Conservation (phyloP, 192 early-diverging fungal genomes). For the Rhizoclosmatium sp. region DNA sequence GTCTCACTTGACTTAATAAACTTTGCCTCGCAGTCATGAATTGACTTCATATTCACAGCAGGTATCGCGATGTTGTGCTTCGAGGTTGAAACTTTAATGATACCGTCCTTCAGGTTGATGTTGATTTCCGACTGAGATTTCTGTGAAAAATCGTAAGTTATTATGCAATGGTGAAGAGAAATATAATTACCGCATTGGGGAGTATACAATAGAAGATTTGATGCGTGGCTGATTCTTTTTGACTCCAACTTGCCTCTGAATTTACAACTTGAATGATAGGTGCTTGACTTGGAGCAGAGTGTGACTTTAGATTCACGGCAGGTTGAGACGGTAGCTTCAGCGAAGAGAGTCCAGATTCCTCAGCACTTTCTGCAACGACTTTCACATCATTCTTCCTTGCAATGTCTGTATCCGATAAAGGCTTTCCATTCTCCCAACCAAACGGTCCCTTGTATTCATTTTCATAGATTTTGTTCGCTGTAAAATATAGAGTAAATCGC, state of each 20-base stretch:
- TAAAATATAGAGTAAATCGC: background rate
- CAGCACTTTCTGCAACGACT: slow-evolving; percentile 9
- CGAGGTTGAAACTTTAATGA: background rate
- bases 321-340: background rate
- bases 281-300: background rate
- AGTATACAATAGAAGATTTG: slow-evolving; percentile 7
- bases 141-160: background rate
- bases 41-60: background rate
- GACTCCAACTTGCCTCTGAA: background rate
- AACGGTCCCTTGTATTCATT: slow-evolving; percentile 26
- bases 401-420: slow-evolving; percentile 6
- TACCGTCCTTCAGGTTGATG: background rate
- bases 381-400: background rate
- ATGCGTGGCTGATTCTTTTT: slow-evolving; percentile 7
- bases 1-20: slow-evolving; percentile 21
- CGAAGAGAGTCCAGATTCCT: background rate
- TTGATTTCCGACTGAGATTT: slow-evolving; percentile 12
- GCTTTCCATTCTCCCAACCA: slow-evolving; percentile 28
- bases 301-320: background rate
- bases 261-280: slow-evolving; percentile 17
- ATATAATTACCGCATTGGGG: slow-evolving; percentile 6
- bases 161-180: background rate
- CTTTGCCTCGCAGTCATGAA: slow-evolving; percentile 21
- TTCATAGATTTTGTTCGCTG: slow-evolving; percentile 23
- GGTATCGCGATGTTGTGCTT: background rate